Percentiles rank a stretch among this genome's conserved stretches.
These are phyloP conservation scores for Suillus lakei DNA, from an alignment of 768 basidiomycete genomes.

Conservation along the genomic window DNA sequence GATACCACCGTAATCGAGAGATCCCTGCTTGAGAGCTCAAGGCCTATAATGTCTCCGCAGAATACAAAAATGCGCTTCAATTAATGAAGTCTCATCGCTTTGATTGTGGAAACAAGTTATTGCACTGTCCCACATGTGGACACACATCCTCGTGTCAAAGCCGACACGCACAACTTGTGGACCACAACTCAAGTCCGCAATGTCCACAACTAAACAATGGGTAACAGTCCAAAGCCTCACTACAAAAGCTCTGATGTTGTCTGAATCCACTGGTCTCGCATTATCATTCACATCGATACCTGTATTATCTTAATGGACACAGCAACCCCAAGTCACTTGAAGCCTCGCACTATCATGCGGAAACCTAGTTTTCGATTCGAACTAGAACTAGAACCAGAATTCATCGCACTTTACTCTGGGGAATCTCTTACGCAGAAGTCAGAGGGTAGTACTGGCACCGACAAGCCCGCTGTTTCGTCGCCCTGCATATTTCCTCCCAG, in stretches of 20 bases:
- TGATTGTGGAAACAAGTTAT: not conserved
- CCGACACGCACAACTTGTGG: not conserved
- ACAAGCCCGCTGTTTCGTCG: conserved; percentile 30
- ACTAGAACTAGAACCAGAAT: not conserved
- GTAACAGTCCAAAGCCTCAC: not conserved
- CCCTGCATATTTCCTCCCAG: conserved; percentile 15
- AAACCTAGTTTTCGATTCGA: not conserved
- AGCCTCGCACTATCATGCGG: not conserved
- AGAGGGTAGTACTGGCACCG: conserved; percentile 29
- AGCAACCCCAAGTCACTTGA: not conserved
- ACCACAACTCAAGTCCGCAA: not conserved
- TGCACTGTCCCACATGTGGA: not conserved
- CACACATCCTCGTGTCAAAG: not conserved
- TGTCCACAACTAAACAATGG: not conserved
- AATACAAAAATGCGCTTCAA: not conserved
- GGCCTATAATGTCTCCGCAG: not conserved
- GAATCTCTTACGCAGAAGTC: conserved; percentile 17
- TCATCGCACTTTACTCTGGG: conserved; percentile 1
- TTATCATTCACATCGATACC: too few species aligned
- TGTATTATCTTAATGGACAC: not conserved
- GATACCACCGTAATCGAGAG: not conserved
- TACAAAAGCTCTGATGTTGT: not conserved
- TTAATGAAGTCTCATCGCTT: not conserved
- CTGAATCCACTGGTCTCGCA: too few species aligned
- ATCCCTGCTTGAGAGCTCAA: not conserved